phyloP scores from a whole-genome alignment of 768 basidiomycete species.

The Mycena epipterygia region DNA sequence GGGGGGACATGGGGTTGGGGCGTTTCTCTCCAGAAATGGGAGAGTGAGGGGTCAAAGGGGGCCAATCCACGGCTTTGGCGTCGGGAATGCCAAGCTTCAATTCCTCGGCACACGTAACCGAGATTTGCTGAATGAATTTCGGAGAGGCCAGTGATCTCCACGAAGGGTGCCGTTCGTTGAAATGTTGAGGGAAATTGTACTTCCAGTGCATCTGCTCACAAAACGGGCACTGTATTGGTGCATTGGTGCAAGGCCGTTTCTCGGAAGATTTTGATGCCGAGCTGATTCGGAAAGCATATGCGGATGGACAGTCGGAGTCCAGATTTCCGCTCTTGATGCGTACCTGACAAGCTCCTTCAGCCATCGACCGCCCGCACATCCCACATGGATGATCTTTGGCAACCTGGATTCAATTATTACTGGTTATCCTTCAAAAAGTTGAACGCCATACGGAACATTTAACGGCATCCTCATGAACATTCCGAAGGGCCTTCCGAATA shows the following conservation, averaged over 20 bases:
- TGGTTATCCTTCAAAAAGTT: background rate
- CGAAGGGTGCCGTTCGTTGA: conserved; percentile 2
- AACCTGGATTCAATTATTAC: background rate
- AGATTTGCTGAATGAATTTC: background rate
- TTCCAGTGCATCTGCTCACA: conserved; percentile 14
- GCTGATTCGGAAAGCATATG: background rate
- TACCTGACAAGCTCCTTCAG: background rate
- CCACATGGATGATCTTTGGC: conserved; percentile 4
- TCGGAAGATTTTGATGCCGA: background rate
- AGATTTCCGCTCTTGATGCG: conserved; percentile 5
- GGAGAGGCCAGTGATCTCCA: background rate
- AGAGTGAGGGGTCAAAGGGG: background rate
- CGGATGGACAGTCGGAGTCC: conserved; percentile 4
- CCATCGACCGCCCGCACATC: conserved; percentile 3
- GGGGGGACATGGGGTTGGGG: background rate
- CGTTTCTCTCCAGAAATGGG: background rate
- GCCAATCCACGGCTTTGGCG: background rate
- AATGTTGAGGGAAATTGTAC: conserved; percentile 11
- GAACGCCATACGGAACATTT: background rate
- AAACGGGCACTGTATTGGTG: background rate
- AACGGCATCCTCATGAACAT: background rate
- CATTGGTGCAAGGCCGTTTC: conserved; percentile 11
- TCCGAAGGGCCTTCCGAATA: conserved; percentile 6
- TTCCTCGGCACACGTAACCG: background rate
- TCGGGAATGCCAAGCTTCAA: background rate